Percentiles rank a stretch among this genome's conserved stretches.
Conservation (phyloP, 2,329 filamentous ascomycete species). For the Colletotrichum sojae region DNA sequence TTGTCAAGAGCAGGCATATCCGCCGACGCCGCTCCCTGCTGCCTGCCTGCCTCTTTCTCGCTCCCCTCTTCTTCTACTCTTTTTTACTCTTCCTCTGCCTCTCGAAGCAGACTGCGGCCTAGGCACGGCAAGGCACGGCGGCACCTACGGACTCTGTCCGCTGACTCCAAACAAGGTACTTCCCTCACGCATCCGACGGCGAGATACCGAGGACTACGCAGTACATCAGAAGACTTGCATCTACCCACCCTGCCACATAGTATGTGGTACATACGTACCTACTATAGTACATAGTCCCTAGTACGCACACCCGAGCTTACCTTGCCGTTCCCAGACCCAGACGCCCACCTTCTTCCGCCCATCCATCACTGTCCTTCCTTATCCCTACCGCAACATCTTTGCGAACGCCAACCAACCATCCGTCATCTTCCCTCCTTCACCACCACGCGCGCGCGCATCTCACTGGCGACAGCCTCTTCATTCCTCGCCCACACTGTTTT, state of each 20-base stretch:
- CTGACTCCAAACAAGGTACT: slow-evolving; percentile 10
- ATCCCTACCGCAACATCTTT: slow-evolving; percentile 36
- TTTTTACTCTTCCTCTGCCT: too few relatives aligned
- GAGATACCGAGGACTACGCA: neutral
- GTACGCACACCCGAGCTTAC: slow-evolving; percentile 8
- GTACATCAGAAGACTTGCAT: slow-evolving; percentile 3
- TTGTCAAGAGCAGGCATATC: slow-evolving; percentile 35
- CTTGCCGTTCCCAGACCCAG: slow-evolving; percentile 33
- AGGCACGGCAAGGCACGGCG: too few relatives aligned
- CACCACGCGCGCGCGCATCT: slow-evolving; percentile 34
- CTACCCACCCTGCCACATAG: slow-evolving; percentile 17
- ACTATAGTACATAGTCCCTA: too few relatives aligned
- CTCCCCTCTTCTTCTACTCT: too few relatives aligned
- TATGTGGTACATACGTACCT: too few relatives aligned
- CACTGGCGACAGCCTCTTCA: slow-evolving; percentile 34
- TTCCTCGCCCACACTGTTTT: slow-evolving; percentile 15
- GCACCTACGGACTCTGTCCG: slow-evolving; percentile 15
- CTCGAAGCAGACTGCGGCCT: too few relatives aligned
- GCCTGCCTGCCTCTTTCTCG: neutral
- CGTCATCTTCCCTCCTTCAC: slow-evolving; percentile 41
- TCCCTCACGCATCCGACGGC: slow-evolving; percentile 18
- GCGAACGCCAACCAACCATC: slow-evolving; percentile 41
- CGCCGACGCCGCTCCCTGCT: slow-evolving; percentile 30
- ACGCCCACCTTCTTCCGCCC: slow-evolving; percentile 39
- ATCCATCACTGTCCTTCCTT: slow-evolving; percentile 32